Percentiles rank a stretch among this genome's conserved stretches.
Conservation (phyloP, 2,329 filamentous ascomycete species). For the Fusarium papillatum region DNA sequence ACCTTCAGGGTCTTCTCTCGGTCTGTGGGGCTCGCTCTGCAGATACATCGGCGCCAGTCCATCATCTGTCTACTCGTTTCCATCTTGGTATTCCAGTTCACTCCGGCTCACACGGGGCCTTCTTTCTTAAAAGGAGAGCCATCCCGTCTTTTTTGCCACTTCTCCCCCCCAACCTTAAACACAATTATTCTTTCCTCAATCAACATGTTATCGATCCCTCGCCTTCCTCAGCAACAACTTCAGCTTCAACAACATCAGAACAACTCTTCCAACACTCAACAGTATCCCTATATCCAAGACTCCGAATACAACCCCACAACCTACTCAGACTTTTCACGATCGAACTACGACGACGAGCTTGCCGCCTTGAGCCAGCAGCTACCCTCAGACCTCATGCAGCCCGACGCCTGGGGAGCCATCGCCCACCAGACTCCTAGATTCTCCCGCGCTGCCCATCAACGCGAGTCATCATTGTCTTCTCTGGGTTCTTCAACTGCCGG, state of each 20-base stretch:
- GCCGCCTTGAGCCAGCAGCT: slow-evolving; percentile 42
- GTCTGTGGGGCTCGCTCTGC: slow-evolving; percentile 11
- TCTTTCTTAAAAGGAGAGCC: slow-evolving; percentile 42
- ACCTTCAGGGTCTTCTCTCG: slow-evolving; percentile 26
- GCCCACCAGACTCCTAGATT: slow-evolving; percentile 55
- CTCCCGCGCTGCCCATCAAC: slow-evolving; percentile 63
- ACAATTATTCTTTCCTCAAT: slow-evolving; percentile 30
- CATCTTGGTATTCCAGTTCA: slow-evolving; percentile 27
- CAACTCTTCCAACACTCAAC: slow-evolving; percentile 36
- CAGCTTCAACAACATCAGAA: slow-evolving; percentile 46
- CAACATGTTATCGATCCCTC: slow-evolving; percentile 49
- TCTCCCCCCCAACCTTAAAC: slow-evolving; percentile 38
- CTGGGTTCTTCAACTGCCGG: slow-evolving; percentile 69
- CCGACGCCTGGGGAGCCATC: slow-evolving; percentile 56
- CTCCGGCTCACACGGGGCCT: slow-evolving; percentile 20
- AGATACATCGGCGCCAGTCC: slow-evolving; percentile 21
- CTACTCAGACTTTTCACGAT: slow-evolving; percentile 32
- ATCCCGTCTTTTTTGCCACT: slow-evolving; percentile 44
- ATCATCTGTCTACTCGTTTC: slow-evolving; percentile 38
- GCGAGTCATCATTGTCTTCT: slow-evolving; percentile 73
- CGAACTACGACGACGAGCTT: slow-evolving; percentile 43
- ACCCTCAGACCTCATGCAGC: slow-evolving; percentile 53
- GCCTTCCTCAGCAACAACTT: slow-evolving; percentile 43
- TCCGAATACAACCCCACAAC: slow-evolving; percentile 35
- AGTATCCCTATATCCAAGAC: slow-evolving; percentile 30